Conservation (phyloP, 306 rosid genomes). For the Crotalaria pallida region DNA sequence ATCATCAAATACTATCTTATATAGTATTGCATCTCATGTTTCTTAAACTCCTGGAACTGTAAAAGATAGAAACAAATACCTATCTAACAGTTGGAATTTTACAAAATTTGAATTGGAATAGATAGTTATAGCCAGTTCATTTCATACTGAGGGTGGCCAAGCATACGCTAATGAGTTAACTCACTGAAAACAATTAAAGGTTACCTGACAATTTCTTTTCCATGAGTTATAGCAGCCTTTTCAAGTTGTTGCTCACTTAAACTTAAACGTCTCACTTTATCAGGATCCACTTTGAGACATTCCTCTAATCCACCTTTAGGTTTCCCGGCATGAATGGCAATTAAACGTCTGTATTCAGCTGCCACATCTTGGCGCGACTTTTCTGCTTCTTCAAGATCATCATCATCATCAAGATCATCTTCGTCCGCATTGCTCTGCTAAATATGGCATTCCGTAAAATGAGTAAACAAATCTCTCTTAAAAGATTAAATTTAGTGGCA, state of each 20-base stretch:
- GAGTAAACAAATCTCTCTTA: slow-evolving; percentile 4
- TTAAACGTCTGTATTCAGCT: slow-evolving; percentile 64
- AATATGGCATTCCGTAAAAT: slow-evolving; percentile 21
- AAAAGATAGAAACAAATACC: not conserved
- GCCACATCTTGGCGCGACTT: slow-evolving; percentile 39
- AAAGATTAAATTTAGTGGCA: not conserved
- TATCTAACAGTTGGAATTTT: not conserved
- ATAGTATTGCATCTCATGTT: not conserved
- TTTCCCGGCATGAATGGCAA: slow-evolving; percentile 97
- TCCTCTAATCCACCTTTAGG: slow-evolving; percentile 91
- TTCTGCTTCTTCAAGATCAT: slow-evolving; percentile 41
- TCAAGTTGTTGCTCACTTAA: slow-evolving; percentile 91
- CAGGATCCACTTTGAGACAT: slow-evolving; percentile 77
- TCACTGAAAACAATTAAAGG: not conserved
- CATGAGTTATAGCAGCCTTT: slow-evolving; percentile 58
- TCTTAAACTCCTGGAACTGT: not conserved
- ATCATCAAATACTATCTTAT: not conserved
- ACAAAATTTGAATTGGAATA: slow-evolving; percentile 8
- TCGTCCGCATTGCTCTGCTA: slow-evolving; percentile 43
- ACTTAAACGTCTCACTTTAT: slow-evolving; percentile 86
- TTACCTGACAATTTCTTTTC: slow-evolving; percentile 87
- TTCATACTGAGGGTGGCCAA: not conserved
- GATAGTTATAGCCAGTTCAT: slow-evolving; percentile 7
- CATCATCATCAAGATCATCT: slow-evolving; percentile 41
- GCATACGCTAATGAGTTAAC: not conserved